phyloP scores from a whole-genome alignment of 2,329 filamentous ascomycete species.

The Pseudogymnoascus sp. region DNA sequence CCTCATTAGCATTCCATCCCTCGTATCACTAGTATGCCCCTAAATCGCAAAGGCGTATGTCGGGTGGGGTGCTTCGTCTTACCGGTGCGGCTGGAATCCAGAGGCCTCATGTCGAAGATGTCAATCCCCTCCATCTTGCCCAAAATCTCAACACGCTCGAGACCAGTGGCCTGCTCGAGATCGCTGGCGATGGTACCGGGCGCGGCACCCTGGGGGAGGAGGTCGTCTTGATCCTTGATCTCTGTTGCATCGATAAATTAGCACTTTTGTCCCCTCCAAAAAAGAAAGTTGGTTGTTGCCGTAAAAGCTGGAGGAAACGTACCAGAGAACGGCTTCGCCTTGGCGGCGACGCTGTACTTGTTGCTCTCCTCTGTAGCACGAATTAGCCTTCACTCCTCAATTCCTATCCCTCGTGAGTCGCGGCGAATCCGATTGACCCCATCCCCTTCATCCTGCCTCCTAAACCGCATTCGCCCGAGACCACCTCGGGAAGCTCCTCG shows the following conservation, averaged over 20 bases:
- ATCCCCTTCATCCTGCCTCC: background rate
- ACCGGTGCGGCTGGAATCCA: slow-evolving; percentile 86
- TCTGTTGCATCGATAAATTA: slow-evolving; percentile 45
- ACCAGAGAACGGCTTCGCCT: background rate
- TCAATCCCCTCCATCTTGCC: slow-evolving; percentile 99
- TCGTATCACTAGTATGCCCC: slow-evolving; percentile 10
- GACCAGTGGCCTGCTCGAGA: slow-evolving; percentile 89
- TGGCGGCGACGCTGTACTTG: slow-evolving; percentile 4
- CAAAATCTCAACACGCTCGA: slow-evolving; percentile 96
- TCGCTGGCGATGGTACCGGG: slow-evolving; percentile 85
- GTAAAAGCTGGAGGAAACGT: background rate
- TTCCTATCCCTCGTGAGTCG: background rate
- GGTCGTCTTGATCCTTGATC: slow-evolving; percentile 72
- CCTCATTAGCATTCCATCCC: background rate
- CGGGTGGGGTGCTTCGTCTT: slow-evolving; percentile 20
- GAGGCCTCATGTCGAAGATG: slow-evolving; percentile 95
- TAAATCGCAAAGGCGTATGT: slow-evolving; percentile 20
- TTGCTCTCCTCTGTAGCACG: background rate
- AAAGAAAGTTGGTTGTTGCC: no score
- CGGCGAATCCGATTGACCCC: background rate
- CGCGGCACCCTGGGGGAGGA: slow-evolving; percentile 72
- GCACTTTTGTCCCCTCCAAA: background rate
- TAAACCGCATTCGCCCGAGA: slow-evolving; percentile 7
- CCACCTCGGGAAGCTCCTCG: slow-evolving; percentile 1
- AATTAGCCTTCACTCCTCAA: background rate